Evolutionary conservation across 129 eudicot species (phyloP).

Genomic region (Arctium lappa): DNA sequence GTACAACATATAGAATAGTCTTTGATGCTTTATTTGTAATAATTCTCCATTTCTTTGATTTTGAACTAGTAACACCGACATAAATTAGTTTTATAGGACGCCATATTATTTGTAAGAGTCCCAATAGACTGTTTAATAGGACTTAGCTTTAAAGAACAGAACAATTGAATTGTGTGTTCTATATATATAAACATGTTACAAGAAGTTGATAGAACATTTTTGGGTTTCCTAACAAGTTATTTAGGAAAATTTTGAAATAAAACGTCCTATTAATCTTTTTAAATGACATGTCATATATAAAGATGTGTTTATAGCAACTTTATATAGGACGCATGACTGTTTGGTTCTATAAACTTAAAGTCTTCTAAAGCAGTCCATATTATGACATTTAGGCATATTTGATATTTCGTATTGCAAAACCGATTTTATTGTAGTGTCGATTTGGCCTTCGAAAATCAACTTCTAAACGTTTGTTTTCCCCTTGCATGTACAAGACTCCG

Average conservation of each 20-base stretch:
- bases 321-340: not conserved
- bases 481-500: slow-evolving; percentile 43
- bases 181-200: too few relatives aligned
- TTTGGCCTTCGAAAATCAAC: slow-evolving; percentile 8
- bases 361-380: not conserved
- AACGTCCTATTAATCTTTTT: too few relatives aligned
- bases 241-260: too few relatives aligned
- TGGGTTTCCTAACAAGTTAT: not conserved
- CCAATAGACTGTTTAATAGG: not conserved
- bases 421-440: too few relatives aligned
- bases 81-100: not conserved
- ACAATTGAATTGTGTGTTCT: too few relatives aligned
- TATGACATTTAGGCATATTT: not conserved
- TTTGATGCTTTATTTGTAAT: slow-evolving; percentile 9
- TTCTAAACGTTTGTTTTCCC: not conserved
- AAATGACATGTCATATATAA: not conserved
- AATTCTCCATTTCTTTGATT: slow-evolving; percentile 3
- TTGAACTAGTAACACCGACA: not conserved
- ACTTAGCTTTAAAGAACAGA: not conserved
- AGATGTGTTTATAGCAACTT: not conserved
- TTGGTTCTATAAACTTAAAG: not conserved
- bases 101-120: too few relatives aligned
- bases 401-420: too few relatives aligned
- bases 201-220: not conserved
- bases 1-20: not conserved